Evolutionary conservation across 345 rosid species (phyloP).

Genomic region (Raphanus raphanistrum): DNA sequence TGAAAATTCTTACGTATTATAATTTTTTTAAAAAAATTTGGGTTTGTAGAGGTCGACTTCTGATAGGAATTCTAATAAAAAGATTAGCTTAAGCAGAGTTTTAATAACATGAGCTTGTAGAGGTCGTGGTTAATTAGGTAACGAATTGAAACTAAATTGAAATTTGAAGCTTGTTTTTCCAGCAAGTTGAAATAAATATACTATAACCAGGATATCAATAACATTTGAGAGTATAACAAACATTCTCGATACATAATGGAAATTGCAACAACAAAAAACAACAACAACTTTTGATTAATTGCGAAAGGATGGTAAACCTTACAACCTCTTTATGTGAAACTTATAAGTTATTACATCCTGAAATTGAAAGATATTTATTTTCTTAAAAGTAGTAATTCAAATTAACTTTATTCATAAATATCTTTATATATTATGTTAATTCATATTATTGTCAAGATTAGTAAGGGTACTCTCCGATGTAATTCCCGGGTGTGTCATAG

Average conservation of each 20-base stretch:
- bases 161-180: background rate
- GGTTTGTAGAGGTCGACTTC: too few species aligned
- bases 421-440: background rate
- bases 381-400: background rate
- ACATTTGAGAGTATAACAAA: background rate
- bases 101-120: background rate
- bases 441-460: background rate
- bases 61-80: too few species aligned
- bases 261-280: background rate
- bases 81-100: too few species aligned
- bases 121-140: background rate
- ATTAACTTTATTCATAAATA: background rate
- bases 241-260: background rate
- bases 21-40: too few species aligned
- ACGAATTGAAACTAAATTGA: background rate
- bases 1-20: too few species aligned
- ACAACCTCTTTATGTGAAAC: background rate
- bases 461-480: slow-evolving; percentile 34
- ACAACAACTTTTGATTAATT: too few species aligned
- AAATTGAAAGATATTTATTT: background rate
- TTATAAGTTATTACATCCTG: background rate
- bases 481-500: slow-evolving; percentile 60
- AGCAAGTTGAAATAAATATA: background rate
- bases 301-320: background rate
- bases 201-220: background rate